These are phyloP conservation scores for Nasturtium officinale DNA, from an alignment of 345 rosid genomes.

Conservation along the genomic window DNA sequence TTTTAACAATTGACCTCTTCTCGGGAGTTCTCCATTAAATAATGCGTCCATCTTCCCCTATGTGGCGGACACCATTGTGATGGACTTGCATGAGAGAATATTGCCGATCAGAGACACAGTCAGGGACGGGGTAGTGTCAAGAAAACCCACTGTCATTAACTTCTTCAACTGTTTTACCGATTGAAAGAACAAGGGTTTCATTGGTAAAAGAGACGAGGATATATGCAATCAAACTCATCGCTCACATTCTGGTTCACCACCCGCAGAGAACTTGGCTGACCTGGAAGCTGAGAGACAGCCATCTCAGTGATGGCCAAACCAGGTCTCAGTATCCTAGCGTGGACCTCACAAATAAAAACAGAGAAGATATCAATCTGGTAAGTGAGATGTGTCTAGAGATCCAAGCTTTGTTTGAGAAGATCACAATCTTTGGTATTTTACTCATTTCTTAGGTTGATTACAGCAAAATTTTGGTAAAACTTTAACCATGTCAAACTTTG, in stretches of 20 bases:
- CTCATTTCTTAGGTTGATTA: neutral
- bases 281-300: slow-evolving; percentile 99
- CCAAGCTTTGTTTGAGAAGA: slow-evolving; percentile 25
- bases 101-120: slow-evolving; percentile 94
- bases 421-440: slow-evolving; percentile 9
- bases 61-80: slow-evolving; percentile 94
- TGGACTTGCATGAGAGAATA: slow-evolving; percentile 99
- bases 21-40: slow-evolving; percentile 99
- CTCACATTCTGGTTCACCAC: slow-evolving; percentile 84
- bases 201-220: slow-evolving; percentile 95
- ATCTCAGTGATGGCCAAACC: slow-evolving; percentile 96
- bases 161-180: slow-evolving; percentile 98
- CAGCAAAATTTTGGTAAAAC: slow-evolving; percentile 17
- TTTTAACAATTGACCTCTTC: slow-evolving; percentile 94
- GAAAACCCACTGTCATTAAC: slow-evolving; percentile 97
- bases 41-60: slow-evolving; percentile 95
- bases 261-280: slow-evolving; percentile 99
- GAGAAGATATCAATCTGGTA: slow-evolving; percentile 24
- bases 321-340: slow-evolving; percentile 90
- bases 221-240: slow-evolving; percentile 97
- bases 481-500: slow-evolving; percentile 10
- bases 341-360: slow-evolving; percentile 91
- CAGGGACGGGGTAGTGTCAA: slow-evolving; percentile 88
- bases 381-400: slow-evolving; percentile 28
- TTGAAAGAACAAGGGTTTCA: slow-evolving; percentile 96